Evolutionary conservation across 495 filamentous ascomycete species (phyloP).

Genomic region (Hamigera avellanea): DNA sequence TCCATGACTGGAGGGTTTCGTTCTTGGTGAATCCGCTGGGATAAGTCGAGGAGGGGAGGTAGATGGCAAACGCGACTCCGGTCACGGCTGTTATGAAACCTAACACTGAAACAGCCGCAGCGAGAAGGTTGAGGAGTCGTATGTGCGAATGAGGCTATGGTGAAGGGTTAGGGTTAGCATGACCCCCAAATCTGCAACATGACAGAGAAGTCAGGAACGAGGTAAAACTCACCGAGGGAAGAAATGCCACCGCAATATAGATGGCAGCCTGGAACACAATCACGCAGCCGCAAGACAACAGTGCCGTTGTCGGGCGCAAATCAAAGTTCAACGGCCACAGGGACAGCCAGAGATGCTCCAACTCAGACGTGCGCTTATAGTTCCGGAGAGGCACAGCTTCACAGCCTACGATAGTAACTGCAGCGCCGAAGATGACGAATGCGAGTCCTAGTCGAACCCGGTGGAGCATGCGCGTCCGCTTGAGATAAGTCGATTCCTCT

Average conservation of each 20-base stretch:
- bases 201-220: constrained; percentile 1
- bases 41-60: constrained; percentile 27
- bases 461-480: constrained; percentile 24
- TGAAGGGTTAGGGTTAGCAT: not conserved
- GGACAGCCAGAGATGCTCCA: constrained; percentile 25
- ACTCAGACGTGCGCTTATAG: constrained; percentile 26
- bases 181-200: not conserved
- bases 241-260: constrained; percentile 28
- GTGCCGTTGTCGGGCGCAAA: constrained; percentile 30
- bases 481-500: constrained; percentile 28
- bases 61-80: constrained; percentile 29
- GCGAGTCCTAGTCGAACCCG: constrained; percentile 26
- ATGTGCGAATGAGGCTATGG: constrained; percentile 26
- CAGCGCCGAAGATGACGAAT: constrained; percentile 16
- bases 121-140: constrained; percentile 26
- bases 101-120: constrained; percentile 18
- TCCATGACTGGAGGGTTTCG: constrained; percentile 41
- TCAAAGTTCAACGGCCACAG: constrained; percentile 42
- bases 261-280: constrained; percentile 25
- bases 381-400: constrained; percentile 28
- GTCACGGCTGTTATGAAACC: constrained; percentile 31
- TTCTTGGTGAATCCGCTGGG: constrained; percentile 23
- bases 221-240: constrained; percentile 29
- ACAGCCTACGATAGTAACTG: constrained; percentile 29
- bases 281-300: constrained; percentile 32